Base-by-base conservation (phyloP, 176 grass and related monocot species). In the Chrysopogon serrulatus region DNA sequence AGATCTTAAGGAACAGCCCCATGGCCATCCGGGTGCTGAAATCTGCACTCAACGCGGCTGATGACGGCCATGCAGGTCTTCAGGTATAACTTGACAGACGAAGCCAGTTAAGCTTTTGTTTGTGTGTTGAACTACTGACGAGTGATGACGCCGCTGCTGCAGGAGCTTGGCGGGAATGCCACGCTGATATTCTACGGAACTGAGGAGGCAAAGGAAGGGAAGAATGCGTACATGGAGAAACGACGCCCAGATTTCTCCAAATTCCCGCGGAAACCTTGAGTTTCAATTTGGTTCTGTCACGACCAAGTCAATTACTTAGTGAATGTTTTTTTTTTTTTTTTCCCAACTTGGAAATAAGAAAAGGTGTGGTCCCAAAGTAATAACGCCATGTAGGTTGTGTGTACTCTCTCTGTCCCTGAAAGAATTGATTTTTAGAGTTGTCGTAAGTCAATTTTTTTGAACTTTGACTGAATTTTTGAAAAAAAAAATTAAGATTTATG, bases 161-260 rank as follows among this genome's bases (percentile, higher is more conserved):
- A 98, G 96, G 96, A 98, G 73, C 72, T 98, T 19, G 96, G 87
- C 37, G 96, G 93, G 6, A 98, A 95, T 78, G 91, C 89, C 31
- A 98, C 96, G 10, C 89, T 98, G 51, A 87, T 98, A 40, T 98
- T 98, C 84, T 95, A 93, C 47, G 96, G 96, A 18, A 91, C 93
- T 0, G 87, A 95, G 34, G 93, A 95, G 86, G 96, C 93, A 61
- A 92, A 84, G 76, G 96, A 98, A 92, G 96, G 93, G 30, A 95
- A 93, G 69, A 90, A 65, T 17, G 93, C 96, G 6, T 98, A 95
- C 68, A 83, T 95, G 85, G 87, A 98, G 61, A 87, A 74, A 3
- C 86, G 93, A n/a, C 85, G 89, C 6, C 91, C 96, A 24, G 91
- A 98, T 83, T 98, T 98, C 89, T 89, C 86, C 5, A 98, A 93